Base-by-base conservation (phyloP, 441 rosid species). In the Euphorbia schlechtendalii region DNA sequence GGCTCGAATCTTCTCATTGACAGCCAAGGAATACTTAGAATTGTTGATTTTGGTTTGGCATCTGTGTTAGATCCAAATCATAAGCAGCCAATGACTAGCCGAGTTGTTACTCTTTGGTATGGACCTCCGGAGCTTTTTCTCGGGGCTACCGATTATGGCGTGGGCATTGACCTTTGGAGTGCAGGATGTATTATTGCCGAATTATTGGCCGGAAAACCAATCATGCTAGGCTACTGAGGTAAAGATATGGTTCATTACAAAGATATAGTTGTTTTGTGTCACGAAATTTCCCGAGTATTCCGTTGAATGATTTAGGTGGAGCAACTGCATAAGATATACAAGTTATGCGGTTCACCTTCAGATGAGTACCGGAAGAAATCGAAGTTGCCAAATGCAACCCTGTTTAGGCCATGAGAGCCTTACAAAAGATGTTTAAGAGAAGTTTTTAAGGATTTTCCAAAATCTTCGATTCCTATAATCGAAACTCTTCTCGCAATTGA, bases 161-260 rank as follows among this genome's bases (percentile, higher is more conserved):
- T 87, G 12, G 96, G 96, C 56, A 76, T 92, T 60, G 98, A 92
- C 70, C 87, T 92, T 32, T 92, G 98, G 98, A 92, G 96, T 80
- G 96, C 96, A 2, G 98, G 98, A 46, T 92, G 96, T 67, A 92
- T 92, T 74, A 77, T 92, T 61, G 96, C 96, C 11, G 98, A 92
- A 78, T 70, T 92, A 45, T 78, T 92, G 58, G 95, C 96, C 0
- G 93, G 93, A 71, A 86, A 84, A 80, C 96, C 98, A 40, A 83
- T 92, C 53, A 87, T 89, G 93, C 96, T 93, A 1, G 98, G 98
- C 57, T 88, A 89, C 96, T 0, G 98, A 92, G 96, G 98, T 92
- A 80, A 59, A n/a, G n/a, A n/a, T n/a, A n/a, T n/a, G n/a, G 7
- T 32, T 56, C 32, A 11, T 28, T 8, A 8, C 22, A 24, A 28